Evolutionary conservation across 345 rosid species (phyloP), one percentile per base, ranked within the genome.

Genomic region (Hypericum perforatum): DNA sequence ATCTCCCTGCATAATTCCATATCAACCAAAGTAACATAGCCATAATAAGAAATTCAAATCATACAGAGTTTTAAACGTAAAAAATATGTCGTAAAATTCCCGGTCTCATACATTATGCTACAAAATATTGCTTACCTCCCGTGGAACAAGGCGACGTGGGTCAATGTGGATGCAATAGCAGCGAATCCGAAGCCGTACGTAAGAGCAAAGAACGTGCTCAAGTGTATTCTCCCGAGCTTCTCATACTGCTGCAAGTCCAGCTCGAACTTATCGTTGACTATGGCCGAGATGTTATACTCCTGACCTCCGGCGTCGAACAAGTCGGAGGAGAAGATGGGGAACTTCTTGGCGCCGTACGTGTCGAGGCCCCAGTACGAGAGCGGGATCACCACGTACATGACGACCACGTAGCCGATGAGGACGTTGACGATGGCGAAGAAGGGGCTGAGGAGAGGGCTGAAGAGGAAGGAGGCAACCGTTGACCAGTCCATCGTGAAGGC

Each of bases 1-100:
- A 86, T 90, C 62, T 86, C 97, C 70, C 90, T 89, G 92, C 32
- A 22, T 22, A 22, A 22, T 1, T 22, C 32, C 1, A 22, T 22
- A 22, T 22, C 32, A 22, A 22, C 2, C 4, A 1, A 22, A 22
- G 4, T 22, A 22, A 22, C 32, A 22, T 4, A 1, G 32, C 32
- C 2, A 22, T 22, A 22, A 22, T 22, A 22, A 22, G 32, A 22
- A 22, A n/a, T n/a, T n/a, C n/a, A n/a, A n/a, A n/a, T n/a, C n/a
- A n/a, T n/a, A n/a, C n/a, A n/a, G n/a, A n/a, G n/a, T n/a, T n/a
- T n/a, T n/a, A n/a, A n/a, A n/a, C n/a, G n/a, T n/a, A n/a, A n/a
- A n/a, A n/a, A n/a, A n/a, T n/a, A n/a, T n/a, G n/a, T n/a, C n/a
- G n/a, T n/a, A n/a, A n/a, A n/a, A n/a, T n/a, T n/a, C n/a, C n/a